A percentile compares a stretch with the other conserved stretches of the same genome.
Evolutionary conservation across 257 asterid species (phyloP).

Genomic region (Knoxia roxburghii): DNA sequence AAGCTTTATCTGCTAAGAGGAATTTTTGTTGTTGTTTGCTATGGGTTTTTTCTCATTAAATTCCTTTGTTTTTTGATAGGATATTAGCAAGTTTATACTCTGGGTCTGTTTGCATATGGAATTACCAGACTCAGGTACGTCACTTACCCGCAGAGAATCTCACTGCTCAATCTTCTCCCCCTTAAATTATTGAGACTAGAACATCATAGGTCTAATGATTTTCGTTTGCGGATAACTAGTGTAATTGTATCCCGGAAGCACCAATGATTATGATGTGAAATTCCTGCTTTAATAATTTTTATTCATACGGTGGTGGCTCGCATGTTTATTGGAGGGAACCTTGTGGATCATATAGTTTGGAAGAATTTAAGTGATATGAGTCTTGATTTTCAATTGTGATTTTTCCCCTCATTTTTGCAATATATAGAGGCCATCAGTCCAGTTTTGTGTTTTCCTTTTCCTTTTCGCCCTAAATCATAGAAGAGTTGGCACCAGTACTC

Average conservation of each 20-base stretch:
- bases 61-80: constrained; percentile 35
- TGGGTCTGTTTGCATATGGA: constrained; percentile 90
- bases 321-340: no score
- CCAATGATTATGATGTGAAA: not conserved
- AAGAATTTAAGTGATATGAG: not conserved
- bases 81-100: constrained; percentile 85
- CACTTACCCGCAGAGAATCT: not conserved
- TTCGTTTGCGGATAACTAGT: not conserved
- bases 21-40: not conserved
- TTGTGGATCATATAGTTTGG: not conserved
- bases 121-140: constrained; percentile 87
- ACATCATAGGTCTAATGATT: not conserved
- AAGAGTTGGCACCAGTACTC: not conserved
- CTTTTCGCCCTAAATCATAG: no score
- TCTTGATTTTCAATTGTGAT: not conserved
- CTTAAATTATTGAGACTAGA: not conserved
- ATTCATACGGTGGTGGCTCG: not conserved
- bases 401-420: not conserved
- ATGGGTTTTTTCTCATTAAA: not conserved
- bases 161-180: not conserved
- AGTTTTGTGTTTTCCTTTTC: no score
- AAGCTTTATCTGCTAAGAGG: not conserved
- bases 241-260: not conserved
- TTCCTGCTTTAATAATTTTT: not conserved
- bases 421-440: not conserved